phyloP scores from a whole-genome alignment of 768 basidiomycete genomes.

The Porphyrellus cyaneotinctus region DNA sequence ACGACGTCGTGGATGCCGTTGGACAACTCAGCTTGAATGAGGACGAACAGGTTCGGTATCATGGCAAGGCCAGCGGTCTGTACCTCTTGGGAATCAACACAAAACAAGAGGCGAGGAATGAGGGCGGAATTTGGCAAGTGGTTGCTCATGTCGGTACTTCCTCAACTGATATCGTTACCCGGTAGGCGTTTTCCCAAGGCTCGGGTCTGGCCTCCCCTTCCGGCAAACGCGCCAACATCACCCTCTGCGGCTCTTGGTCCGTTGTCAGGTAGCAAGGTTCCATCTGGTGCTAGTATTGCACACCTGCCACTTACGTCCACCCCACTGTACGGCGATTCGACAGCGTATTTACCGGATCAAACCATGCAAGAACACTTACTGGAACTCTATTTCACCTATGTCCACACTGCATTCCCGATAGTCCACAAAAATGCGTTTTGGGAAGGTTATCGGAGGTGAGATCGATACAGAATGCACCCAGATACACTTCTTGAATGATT shows the following conservation, averaged over 20 bases:
- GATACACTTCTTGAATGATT: background rate
- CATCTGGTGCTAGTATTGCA: constrained; percentile 2
- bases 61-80: constrained; percentile 80
- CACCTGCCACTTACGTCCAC: constrained; percentile 22
- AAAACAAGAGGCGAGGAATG: constrained; percentile 60
- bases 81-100: constrained; percentile 65
- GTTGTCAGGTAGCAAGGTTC: constrained; percentile 5
- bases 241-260: constrained; percentile 6
- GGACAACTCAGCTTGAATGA: constrained; percentile 88
- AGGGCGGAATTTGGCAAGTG: constrained; percentile 72
- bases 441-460: constrained; percentile 49
- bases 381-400: constrained; percentile 74
- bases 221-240: constrained; percentile 26
- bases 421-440: constrained; percentile 68
- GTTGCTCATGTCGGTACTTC: constrained; percentile 5
- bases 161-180: constrained; percentile 11
- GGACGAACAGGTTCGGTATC: constrained; percentile 80
- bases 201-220: constrained; percentile 79
- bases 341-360: constrained; percentile 49
- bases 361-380: constrained; percentile 65
- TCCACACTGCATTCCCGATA: constrained; percentile 76
- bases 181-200: constrained; percentile 79
- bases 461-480: background rate
- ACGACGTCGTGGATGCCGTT: constrained; percentile 61
- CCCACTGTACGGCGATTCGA: constrained; percentile 35